Percentiles rank a stretch among this genome's conserved stretches.
These are phyloP conservation scores for Isochrysis galbana DNA, from an alignment of 78 protist genomes.

Conservation along the genomic window DNA sequence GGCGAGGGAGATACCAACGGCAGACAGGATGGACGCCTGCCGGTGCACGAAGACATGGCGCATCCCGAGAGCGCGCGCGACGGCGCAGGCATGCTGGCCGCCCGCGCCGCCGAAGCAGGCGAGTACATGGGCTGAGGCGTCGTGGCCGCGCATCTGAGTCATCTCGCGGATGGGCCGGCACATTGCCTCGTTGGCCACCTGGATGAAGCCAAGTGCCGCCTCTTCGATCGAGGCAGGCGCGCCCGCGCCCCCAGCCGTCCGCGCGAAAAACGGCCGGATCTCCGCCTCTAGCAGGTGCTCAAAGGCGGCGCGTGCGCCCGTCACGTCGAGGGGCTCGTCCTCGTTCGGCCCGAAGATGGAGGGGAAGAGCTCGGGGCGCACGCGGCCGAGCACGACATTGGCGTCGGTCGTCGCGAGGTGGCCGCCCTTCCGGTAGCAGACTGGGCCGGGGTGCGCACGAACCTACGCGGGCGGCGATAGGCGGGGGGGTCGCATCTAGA, in stretches of 20 bases:
- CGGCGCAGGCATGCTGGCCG: constrained; percentile 76
- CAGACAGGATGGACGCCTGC: constrained; percentile 81
- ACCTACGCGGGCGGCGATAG: constrained; percentile 91
- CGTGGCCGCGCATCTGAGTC: constrained; percentile 78
- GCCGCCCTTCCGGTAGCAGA: constrained; percentile 87
- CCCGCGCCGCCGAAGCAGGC: constrained; percentile 96
- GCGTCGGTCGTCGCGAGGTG: constrained; percentile 79
- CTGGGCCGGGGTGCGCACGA: constrained; percentile 84
- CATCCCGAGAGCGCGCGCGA: constrained; percentile 86
- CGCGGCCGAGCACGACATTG: constrained; percentile 82
- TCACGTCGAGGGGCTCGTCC: constrained; percentile 77
- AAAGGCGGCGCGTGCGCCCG: constrained; percentile 16
- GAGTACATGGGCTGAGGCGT: constrained; percentile 69
- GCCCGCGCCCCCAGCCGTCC: not conserved
- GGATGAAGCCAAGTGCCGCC: constrained; percentile 84
- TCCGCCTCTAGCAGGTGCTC: not conserved
- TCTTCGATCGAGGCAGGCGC: constrained; percentile 48
- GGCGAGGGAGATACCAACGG: constrained; percentile 88
- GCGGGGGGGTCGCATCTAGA: not conserved
- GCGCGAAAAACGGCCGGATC: not conserved
- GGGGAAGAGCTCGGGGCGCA: constrained; percentile 85
- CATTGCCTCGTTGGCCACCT: constrained; percentile 94
- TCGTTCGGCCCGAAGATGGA: constrained; percentile 78
- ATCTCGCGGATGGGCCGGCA: constrained; percentile 85
- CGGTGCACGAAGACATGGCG: constrained; percentile 71